phyloP scores from a whole-genome alignment of 2,329 filamentous ascomycete genomes.

The Monilinia laxa region DNA sequence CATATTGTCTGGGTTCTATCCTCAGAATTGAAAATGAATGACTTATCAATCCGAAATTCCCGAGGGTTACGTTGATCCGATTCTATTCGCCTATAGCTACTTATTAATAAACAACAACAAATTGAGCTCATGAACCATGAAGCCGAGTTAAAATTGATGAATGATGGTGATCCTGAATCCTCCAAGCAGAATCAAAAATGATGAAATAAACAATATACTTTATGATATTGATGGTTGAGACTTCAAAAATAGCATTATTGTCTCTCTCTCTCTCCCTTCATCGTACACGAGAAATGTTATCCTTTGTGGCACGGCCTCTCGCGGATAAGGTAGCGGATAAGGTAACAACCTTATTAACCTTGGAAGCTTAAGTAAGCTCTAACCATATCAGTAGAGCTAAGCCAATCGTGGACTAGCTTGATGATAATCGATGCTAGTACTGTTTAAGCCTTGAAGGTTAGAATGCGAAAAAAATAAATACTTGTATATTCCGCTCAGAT shows the following conservation, averaged over 20 bases:
- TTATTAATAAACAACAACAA: not conserved
- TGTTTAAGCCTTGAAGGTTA: not conserved
- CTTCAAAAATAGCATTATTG: not conserved
- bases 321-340: constrained; percentile 2
- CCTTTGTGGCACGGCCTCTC: not conserved
- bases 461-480: not conserved
- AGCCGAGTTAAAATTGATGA: not conserved
- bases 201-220: not conserved
- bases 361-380: too few species aligned
- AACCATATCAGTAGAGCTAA: not conserved
- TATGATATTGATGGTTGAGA: not conserved
- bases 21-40: not conserved
- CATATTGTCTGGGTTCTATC: constrained; percentile 10
- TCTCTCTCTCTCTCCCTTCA: not conserved
- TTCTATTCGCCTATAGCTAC: not conserved
- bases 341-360: not conserved
- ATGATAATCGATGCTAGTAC: not conserved
- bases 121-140: not conserved
- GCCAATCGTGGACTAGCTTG: not conserved
- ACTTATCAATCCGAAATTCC: constrained; percentile 11
- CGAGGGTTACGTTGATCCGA: not conserved
- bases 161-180: too few species aligned
- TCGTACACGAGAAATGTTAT: constrained; percentile 2
- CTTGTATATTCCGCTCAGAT: too few species aligned
- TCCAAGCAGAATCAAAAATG: not conserved